Conservation (phyloP, 768 basidiomycete species). For the Mycena kentingensis region DNA sequence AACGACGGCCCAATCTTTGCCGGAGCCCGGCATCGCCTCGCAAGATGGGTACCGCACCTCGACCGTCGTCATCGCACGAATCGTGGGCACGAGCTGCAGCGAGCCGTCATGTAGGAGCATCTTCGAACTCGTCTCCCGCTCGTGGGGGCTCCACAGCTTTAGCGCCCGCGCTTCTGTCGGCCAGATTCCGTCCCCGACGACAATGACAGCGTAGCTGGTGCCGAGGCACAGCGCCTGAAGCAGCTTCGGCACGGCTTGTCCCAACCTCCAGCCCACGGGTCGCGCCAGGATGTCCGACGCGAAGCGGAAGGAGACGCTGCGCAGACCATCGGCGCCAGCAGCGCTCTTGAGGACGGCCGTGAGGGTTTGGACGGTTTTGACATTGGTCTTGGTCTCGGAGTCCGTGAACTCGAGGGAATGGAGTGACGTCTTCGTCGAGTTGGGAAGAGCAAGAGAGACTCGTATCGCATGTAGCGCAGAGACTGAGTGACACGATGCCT, state of each 20-base stretch:
- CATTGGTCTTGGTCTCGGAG: no score
- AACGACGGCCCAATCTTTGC: background rate
- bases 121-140: background rate
- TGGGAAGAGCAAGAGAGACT: no score
- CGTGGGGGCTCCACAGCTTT: background rate
- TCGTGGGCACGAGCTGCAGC: background rate
- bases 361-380: no score
- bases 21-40: no score
- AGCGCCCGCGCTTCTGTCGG: background rate
- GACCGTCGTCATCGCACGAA: background rate
- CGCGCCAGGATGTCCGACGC: background rate
- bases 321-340: no score
- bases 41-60: background rate
- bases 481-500: no score
- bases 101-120: background rate
- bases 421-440: no score
- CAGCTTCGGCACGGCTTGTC: background rate
- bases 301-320: background rate
- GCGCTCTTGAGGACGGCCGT: no score
- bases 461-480: no score
- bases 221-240: background rate
- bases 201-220: background rate
- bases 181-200: background rate
- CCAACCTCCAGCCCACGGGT: background rate
- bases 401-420: no score